A percentile compares a stretch with the other conserved stretches of the same genome.
phyloP scores from a whole-genome alignment of 1,139 yeast genomes.

The Hemisphaericaspora xylanilytica region DNA sequence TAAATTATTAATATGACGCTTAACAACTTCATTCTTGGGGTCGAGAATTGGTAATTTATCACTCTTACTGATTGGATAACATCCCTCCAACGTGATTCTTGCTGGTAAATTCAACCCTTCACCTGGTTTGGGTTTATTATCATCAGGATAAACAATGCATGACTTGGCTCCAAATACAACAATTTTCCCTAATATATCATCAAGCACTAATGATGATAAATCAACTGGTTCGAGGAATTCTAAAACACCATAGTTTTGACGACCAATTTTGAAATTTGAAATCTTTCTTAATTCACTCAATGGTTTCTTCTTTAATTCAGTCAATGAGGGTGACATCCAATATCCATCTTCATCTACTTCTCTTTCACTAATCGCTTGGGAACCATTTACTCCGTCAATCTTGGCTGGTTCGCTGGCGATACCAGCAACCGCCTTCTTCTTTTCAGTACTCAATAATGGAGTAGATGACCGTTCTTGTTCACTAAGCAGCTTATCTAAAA shows the following conservation, averaged over 20 bases:
- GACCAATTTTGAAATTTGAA: constrained; percentile 71
- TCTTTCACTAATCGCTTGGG: constrained; percentile 11
- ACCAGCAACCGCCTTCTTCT: constrained; percentile 12
- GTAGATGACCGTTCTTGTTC: constrained; percentile 6
- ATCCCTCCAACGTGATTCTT: constrained; percentile 67
- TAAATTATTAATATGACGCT: constrained; percentile 66
- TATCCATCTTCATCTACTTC: constrained; percentile 65
- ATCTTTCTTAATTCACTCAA: constrained; percentile 65
- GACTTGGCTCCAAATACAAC: constrained; percentile 59
- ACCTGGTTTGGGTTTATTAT: constrained; percentile 62
- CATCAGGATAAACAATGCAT: constrained; percentile 74
- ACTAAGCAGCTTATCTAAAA: constrained; percentile 16
- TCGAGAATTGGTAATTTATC: constrained; percentile 76
- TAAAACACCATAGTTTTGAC: constrained; percentile 72
- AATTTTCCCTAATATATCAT: constrained; percentile 63
- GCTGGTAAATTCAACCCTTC: constrained; percentile 83
- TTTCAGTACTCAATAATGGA: constrained; percentile 10
- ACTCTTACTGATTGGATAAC: constrained; percentile 74
- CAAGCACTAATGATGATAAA: constrained; percentile 61
- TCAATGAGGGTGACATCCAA: constrained; percentile 79
- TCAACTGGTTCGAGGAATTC: constrained; percentile 83
- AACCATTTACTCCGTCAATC: background rate
- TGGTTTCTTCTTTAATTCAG: constrained; percentile 57
- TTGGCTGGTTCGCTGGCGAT: background rate
- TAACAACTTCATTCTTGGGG: constrained; percentile 69